Conservation (phyloP, 257 asterid species). For the Nemophila menziesii region DNA sequence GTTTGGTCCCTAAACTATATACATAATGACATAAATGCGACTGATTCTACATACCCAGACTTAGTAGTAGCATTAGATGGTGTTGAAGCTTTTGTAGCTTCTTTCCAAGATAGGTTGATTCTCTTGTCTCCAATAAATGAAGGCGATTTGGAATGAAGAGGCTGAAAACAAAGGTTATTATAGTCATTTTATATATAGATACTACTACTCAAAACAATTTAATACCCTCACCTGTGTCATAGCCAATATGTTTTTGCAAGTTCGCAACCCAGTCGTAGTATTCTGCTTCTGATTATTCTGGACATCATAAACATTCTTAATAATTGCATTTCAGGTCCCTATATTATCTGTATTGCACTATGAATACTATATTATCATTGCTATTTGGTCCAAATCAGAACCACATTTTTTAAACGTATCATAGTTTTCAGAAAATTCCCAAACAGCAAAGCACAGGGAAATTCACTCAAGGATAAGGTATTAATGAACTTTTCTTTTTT, state of each 20-base stretch:
- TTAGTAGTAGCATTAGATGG: constrained; percentile 29
- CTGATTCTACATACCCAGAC: constrained; percentile 41
- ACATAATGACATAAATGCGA: background rate
- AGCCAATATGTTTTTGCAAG: constrained; percentile 83
- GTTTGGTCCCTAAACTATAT: background rate
- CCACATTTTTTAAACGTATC: no score
- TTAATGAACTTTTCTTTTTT: no score
- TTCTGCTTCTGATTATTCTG: constrained; percentile 75
- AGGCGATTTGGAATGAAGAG: constrained; percentile 69
- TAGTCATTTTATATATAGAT: constrained; percentile 3
- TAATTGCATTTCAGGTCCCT: no score
- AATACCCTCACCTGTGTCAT: constrained; percentile 55
- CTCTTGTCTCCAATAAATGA: constrained; percentile 73
- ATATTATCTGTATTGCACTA: no score
- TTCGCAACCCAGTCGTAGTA: constrained; percentile 55
- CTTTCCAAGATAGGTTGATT: constrained; percentile 81
- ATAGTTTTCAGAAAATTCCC: no score
- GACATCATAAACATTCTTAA: no score
- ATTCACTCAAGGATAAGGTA: no score
- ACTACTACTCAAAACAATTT: background rate
- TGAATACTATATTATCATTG: no score
- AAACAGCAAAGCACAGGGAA: no score
- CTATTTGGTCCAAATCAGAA: no score
- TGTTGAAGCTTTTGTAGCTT: constrained; percentile 39
- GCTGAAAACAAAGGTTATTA: constrained; percentile 34